Conservation (phyloP, 305 asterid species). For the Solanum aculeatissimum region DNA sequence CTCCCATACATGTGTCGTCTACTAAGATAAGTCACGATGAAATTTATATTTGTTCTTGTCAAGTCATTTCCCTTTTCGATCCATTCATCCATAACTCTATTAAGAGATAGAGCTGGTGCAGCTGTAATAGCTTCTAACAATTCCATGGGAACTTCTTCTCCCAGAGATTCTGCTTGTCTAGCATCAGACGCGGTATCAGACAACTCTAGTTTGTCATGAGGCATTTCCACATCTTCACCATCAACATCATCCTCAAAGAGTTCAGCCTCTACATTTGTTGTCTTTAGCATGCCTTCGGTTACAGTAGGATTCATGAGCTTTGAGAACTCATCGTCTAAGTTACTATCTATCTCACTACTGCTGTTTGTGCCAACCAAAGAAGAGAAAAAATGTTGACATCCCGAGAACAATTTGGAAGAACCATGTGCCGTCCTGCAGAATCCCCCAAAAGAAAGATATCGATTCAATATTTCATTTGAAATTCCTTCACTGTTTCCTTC, state of each 20-base stretch:
- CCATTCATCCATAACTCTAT: conserved; percentile 51
- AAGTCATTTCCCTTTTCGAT: conserved; percentile 62
- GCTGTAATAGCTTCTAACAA: background rate
- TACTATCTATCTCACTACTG: conserved; percentile 10
- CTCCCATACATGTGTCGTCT: conserved; percentile 35
- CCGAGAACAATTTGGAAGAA: background rate
- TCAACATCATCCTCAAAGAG: conserved; percentile 2
- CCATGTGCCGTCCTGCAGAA: background rate
- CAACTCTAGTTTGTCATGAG: background rate
- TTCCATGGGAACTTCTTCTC: background rate
- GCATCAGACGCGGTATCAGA: background rate
- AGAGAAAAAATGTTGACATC: background rate
- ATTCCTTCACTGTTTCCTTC: background rate
- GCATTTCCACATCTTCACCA: background rate
- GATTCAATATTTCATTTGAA: background rate
- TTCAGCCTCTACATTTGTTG: conserved; percentile 17
- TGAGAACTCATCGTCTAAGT: conserved; percentile 2
- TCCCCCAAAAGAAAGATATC: background rate
- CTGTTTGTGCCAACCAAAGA: conserved; percentile 19
- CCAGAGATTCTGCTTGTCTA: background rate
- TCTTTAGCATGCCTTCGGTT: background rate
- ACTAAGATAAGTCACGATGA: conserved; percentile 28
- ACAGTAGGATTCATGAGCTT: conserved; percentile 7
- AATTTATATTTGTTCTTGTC: conserved; percentile 22
- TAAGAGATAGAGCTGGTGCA: conserved; percentile 22